Evolutionary conservation across 148 eudicot species (phyloP).

Genomic region (Bassia scoparia): DNA sequence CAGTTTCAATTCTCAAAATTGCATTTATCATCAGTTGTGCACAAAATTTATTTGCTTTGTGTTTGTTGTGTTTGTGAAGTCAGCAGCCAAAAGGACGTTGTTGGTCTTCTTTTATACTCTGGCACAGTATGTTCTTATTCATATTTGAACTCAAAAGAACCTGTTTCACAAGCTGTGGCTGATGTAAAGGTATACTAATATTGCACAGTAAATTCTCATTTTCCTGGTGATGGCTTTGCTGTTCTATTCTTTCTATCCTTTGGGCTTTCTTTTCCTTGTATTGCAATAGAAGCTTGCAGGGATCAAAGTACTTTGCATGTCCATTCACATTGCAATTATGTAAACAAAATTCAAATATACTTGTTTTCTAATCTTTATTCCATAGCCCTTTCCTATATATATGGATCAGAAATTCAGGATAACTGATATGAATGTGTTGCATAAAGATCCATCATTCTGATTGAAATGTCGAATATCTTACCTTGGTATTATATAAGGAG

Average conservation of each 20-base stretch:
- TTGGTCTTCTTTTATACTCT: constrained; percentile 55
- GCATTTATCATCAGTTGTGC: background rate
- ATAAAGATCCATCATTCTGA: background rate
- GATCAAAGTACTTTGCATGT: too few relatives aligned
- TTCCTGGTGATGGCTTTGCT: background rate
- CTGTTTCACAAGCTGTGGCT: constrained; percentile 80
- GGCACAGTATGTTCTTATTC: constrained; percentile 85
- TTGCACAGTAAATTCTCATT: background rate
- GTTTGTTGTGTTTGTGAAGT: constrained; percentile 46
- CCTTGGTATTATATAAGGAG: too few relatives aligned
- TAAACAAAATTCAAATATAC: too few relatives aligned
- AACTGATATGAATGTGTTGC: background rate
- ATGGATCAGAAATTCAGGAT: background rate
- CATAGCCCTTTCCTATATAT: too few relatives aligned
- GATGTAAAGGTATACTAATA: constrained; percentile 68
- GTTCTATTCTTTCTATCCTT: background rate
- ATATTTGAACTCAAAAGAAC: constrained; percentile 76
- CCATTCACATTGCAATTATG: too few relatives aligned
- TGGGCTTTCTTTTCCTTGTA: background rate
- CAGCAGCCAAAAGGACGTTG: constrained; percentile 69
- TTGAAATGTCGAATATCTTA: background rate
- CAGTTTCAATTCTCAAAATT: constrained; percentile 19
- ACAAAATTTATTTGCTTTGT: constrained; percentile 2
- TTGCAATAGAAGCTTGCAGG: background rate
- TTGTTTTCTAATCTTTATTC: too few relatives aligned